phyloP scores from a whole-genome alignment of 2,329 filamentous ascomycete genomes.

The Exophiala xenobiotica region DNA sequence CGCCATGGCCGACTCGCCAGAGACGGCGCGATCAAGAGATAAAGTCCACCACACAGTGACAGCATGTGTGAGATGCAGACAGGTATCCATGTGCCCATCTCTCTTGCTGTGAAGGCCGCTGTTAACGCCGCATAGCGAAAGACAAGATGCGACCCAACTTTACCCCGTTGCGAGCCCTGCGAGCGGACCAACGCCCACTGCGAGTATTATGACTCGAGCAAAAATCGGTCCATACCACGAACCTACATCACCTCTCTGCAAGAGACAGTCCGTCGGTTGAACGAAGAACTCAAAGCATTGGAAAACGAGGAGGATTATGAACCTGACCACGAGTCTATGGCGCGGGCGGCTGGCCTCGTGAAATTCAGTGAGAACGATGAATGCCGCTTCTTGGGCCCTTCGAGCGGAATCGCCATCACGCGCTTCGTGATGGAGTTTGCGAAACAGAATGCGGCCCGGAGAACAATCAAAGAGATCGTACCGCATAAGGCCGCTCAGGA shows the following conservation, averaged over 20 bases:
- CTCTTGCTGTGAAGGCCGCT: background rate
- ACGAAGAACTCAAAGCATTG: constrained; percentile 75
- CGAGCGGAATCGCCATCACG: constrained; percentile 93
- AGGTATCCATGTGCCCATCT: constrained; percentile 38
- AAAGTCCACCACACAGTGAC: constrained; percentile 45
- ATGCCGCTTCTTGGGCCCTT: constrained; percentile 85
- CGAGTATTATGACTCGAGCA: constrained; percentile 91
- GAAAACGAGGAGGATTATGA: constrained; percentile 74
- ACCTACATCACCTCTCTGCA: constrained; percentile 91
- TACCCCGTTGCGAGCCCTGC: constrained; percentile 89
- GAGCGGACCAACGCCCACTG: constrained; percentile 87
- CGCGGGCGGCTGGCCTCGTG: constrained; percentile 82
- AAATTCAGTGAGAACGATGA: constrained; percentile 83
- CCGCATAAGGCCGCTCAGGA: constrained; percentile 68
- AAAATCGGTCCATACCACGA: constrained; percentile 80
- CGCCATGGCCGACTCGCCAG: constrained; percentile 24
- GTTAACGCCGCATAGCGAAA: constrained; percentile 67
- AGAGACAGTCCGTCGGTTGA: constrained; percentile 77
- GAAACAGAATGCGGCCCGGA: constrained; percentile 86
- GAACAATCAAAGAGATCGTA: constrained; percentile 88
- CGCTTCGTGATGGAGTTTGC: constrained; percentile 94
- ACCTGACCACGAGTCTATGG: constrained; percentile 75
- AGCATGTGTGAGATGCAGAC: constrained; percentile 51
- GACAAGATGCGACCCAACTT: constrained; percentile 88
- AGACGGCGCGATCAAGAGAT: constrained; percentile 13